These are phyloP conservation scores for Mortierella claussenii DNA, from an alignment of 192 early-diverging fungal genomes.

Conservation along the genomic window DNA sequence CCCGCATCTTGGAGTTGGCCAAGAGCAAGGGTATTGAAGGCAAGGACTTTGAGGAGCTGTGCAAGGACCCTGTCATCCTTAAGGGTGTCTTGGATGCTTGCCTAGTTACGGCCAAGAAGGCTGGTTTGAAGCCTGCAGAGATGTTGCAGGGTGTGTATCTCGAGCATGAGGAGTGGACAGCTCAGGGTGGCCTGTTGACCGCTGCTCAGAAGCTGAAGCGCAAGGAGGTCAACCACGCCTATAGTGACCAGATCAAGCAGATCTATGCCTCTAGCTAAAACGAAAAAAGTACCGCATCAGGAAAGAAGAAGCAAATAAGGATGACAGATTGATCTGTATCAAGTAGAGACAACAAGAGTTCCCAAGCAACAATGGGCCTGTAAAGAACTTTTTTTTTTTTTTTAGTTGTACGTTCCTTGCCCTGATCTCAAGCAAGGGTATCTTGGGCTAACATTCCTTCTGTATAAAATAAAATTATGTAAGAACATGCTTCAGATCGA, in stretches of 20 bases:
- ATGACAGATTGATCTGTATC: no score
- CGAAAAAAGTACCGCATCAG: no score
- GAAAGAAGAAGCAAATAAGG: no score
- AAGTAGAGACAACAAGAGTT: no score
- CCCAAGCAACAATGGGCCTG: no score
- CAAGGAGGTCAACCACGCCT: constrained; percentile 72
- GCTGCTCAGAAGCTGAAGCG: constrained; percentile 92
- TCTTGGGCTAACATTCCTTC: no score
- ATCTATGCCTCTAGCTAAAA: constrained; percentile 43
- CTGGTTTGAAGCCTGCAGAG: constrained; percentile 76
- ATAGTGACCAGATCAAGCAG: constrained; percentile 65
- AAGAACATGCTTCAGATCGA: no score
- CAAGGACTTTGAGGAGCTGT: constrained; percentile 55
- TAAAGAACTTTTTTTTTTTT: no score
- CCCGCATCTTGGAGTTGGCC: constrained; percentile 17
- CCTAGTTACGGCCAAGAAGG: constrained; percentile 62
- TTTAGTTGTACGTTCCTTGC: no score
- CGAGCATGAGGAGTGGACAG: constrained; percentile 85
- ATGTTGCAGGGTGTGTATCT: constrained; percentile 73
- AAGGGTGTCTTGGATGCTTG: constrained; percentile 54
- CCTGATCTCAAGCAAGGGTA: no score
- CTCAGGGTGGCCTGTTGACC: constrained; percentile 84
- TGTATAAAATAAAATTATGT: no score
- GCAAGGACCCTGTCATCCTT: constrained; percentile 55
- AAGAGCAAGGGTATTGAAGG: constrained; percentile 13